Percentiles rank a stretch among this genome's conserved stretches.
These are phyloP conservation scores for Ulmus americana DNA, from an alignment of 331 rosid genomes.

Conservation along the genomic window DNA sequence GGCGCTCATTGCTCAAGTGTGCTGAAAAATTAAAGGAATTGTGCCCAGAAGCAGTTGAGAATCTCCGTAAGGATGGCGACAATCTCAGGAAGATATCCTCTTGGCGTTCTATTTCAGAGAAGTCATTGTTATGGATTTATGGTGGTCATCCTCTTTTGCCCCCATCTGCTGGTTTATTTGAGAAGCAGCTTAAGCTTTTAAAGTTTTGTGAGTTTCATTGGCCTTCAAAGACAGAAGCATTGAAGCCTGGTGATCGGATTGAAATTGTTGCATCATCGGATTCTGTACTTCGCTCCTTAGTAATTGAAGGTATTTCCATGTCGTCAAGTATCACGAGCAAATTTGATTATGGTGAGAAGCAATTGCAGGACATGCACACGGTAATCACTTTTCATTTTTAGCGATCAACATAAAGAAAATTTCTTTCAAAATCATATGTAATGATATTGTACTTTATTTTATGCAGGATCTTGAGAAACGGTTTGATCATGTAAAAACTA, in stretches of 20 bases:
- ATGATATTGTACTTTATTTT: conserved; percentile 9
- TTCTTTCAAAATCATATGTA: neutral
- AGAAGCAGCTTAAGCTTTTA: conserved; percentile 48
- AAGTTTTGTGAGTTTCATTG: conserved; percentile 51
- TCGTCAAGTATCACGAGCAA: conserved; percentile 40
- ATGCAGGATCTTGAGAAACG: conserved; percentile 46
- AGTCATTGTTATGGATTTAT: conserved; percentile 73
- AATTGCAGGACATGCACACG: conserved; percentile 55
- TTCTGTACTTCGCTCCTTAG: conserved; percentile 46
- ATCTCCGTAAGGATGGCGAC: conserved; percentile 52
- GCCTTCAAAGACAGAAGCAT: conserved; percentile 42
- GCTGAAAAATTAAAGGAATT: conserved; percentile 40
- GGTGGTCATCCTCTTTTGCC: conserved; percentile 93
- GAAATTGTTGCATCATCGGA: conserved; percentile 45
- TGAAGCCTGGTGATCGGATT: conserved; percentile 41
- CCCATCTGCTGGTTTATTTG: conserved; percentile 43
- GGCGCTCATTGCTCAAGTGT: conserved; percentile 56
- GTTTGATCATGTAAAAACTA: conserved; percentile 38
- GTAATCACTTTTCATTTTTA: conserved; percentile 30
- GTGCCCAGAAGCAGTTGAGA: conserved; percentile 48
- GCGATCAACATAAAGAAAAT: neutral
- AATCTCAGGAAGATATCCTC: conserved; percentile 33
- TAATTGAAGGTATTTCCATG: conserved; percentile 74
- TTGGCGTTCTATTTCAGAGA: conserved; percentile 35
- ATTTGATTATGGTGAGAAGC: conserved; percentile 30